Evolutionary conservation across 179 eudicot genomes (phyloP), one percentile per base, ranked within the genome.

Genomic region (Heliamphora pulchella): DNA sequence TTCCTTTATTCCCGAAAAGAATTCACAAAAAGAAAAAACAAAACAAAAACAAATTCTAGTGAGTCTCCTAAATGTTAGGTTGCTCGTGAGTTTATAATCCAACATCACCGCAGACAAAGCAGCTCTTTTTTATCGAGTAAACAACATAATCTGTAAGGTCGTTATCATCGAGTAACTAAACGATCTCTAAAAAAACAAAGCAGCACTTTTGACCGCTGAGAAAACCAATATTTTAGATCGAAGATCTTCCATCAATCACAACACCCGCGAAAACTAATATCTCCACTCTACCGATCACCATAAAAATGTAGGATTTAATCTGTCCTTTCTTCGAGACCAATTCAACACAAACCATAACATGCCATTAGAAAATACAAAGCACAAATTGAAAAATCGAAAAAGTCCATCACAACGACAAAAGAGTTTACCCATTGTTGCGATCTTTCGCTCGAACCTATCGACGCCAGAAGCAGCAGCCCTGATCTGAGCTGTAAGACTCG

Each of bases 381-480:
- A 69, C 31, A 70, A 54, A 20, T 3, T 8, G 51, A 61, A n/a
- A 0, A 63, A 31, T 1, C 17, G 3, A 14, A 59, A 1, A 1
- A 41, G 61, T 4, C 8, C 13, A 47, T 4, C 8, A 65, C 22
- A 22, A 15, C 43, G 22, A 65, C 43, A 13, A 65, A 31, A 65
- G 7, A 39, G 15, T 71, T 71, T 91, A 94, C 98, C 98, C 96
- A 90, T 93, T 1, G 97, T 87, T 51, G 98, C 94, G 85, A 94
- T 83, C 84, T 79, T 90, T 55, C 98, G 93, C 78, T 91, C 88
- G 67, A 94, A 87, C 0, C 77, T 88, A 55, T 81, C 85, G 22
- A 88, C 76, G 4, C 84, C 79, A 67, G 89, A 83, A 57, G 87
- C 41, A 20, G 85, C 62, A 51, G 84, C 47, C 68, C 92, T 87